Base-by-base conservation (phyloP, 2,329 filamentous ascomycete genomes). In the Microascus cirrosus region DNA sequence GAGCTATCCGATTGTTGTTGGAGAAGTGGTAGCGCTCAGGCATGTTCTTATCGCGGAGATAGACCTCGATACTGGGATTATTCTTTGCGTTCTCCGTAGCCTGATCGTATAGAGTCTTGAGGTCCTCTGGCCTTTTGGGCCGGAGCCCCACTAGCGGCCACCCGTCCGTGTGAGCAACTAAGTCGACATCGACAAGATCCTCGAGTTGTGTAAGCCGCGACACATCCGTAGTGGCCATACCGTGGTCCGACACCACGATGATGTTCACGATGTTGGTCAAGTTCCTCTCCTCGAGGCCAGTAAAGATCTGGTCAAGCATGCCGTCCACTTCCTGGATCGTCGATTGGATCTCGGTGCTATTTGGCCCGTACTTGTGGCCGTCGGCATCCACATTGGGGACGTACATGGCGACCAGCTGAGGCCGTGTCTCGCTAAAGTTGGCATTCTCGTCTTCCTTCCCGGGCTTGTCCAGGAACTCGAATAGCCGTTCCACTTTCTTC, bases 221-320 rank as follows among this genome's bases (percentile, higher is more conserved):
- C 0, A 81, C 83, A 60, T 92, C 89, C 0, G 94, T 97, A 0
- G 91, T 95, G 1, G 94, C 94, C 94, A 99, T 99, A 55, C 94
- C 94, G 68, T 99, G 94, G 68, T 99, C 94, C 0, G 91, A 96
- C 2, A 99, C 93, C n/a, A 99, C 80, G 36, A 99, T 85, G 8
- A 99, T 81, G 63, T 99, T 99, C 67, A 97, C 90, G 60, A 99
- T 88, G 22, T 86, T 69, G 0, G 91, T 96, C 55, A 99, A 74
- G 68, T 97, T 96, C 54, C 94, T 85, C 53, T 80, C 73, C 61
- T 92, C 82, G 0, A 99, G 77, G 0, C 92, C 92, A 1, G 76
- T 70, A 66, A 97, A 87, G 1, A 99, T 74, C 24, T 80, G 70
- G 32, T 84, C 87, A 28, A 99, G 76, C 90, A 97, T 95, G 1